Conservation (phyloP, 2,329 filamentous ascomycete genomes). For the Cladosporium colombiae region DNA sequence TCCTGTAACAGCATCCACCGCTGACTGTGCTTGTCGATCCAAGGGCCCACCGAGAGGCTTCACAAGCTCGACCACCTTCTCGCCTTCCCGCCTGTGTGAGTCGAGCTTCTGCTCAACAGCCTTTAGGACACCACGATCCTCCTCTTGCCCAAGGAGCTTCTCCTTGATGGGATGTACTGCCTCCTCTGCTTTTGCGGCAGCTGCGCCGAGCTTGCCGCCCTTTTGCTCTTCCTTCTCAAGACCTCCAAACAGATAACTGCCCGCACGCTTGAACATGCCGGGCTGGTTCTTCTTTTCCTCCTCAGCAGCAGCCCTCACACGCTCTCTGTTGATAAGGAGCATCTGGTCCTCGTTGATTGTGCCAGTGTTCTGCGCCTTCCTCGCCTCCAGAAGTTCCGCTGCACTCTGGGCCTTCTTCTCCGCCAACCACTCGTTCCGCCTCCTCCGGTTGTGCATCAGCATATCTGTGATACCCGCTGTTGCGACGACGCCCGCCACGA, state of each 20-base stretch:
- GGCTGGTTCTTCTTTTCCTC: slow-evolving; percentile 38
- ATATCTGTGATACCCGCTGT: slow-evolving; percentile 67
- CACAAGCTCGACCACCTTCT: slow-evolving; percentile 31
- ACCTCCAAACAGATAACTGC: slow-evolving; percentile 37
- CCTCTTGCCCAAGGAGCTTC: slow-evolving; percentile 22
- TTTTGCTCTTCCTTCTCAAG: slow-evolving; percentile 40
- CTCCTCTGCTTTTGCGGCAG: slow-evolving; percentile 24
- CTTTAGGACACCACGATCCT: slow-evolving; percentile 34
- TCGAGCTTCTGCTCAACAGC: slow-evolving; percentile 38
- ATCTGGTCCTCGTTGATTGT: slow-evolving; percentile 53
- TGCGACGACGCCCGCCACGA: slow-evolving; percentile 61
- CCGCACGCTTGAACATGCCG: slow-evolving; percentile 39
- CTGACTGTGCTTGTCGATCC: slow-evolving; percentile 48
- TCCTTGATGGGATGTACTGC: slow-evolving; percentile 24
- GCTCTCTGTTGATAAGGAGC: slow-evolving; percentile 58
- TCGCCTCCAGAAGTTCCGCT: slow-evolving; percentile 47
- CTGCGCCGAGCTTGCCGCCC: slow-evolving; percentile 38
- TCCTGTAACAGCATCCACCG: slow-evolving; percentile 39
- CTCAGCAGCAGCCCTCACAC: slow-evolving; percentile 62
- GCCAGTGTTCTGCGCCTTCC: slow-evolving; percentile 44
- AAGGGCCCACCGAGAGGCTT: slow-evolving; percentile 45
- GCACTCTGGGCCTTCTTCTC: slow-evolving; percentile 51
- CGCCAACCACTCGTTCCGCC: slow-evolving; percentile 62
- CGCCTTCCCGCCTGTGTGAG: slow-evolving; percentile 30
- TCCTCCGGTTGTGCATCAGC: slow-evolving; percentile 66